A percentile compares a stretch with the other conserved stretches of the same genome.
Evolutionary conservation across 176 grass and related monocot species (phyloP).

Genomic region (Ensete glaucum): DNA sequence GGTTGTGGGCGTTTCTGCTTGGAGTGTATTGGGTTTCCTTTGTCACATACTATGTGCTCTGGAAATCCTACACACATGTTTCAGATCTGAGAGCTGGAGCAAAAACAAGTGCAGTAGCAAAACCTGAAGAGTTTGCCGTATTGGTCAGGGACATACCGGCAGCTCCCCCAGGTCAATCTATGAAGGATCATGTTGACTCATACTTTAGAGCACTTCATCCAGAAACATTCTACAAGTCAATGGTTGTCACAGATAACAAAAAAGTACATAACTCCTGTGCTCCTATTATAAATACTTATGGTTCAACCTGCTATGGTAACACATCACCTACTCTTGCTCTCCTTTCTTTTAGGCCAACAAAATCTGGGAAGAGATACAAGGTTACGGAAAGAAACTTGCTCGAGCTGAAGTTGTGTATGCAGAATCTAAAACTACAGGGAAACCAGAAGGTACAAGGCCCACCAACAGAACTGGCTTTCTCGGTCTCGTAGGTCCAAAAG

Average conservation of each 20-base stretch:
- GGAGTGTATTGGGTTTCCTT: slow-evolving; percentile 82
- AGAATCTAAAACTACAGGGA: slow-evolving; percentile 51
- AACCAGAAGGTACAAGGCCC: slow-evolving; percentile 53
- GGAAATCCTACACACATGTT: slow-evolving; percentile 88
- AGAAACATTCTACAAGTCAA: slow-evolving; percentile 69
- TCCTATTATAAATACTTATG: not conserved
- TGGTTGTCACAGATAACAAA: slow-evolving; percentile 68
- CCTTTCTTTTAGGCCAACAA: slow-evolving; percentile 51
- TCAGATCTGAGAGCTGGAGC: slow-evolving; percentile 56
- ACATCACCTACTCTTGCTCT: not conserved
- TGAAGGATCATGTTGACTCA: slow-evolving; percentile 72
- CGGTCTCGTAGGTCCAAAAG: slow-evolving; percentile 71
- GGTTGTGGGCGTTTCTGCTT: slow-evolving; percentile 78
- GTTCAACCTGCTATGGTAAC: not conserved
- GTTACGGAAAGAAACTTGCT: slow-evolving; percentile 64
- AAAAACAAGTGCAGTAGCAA: slow-evolving; percentile 46
- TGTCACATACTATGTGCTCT: slow-evolving; percentile 74
- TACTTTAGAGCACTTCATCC: slow-evolving; percentile 85
- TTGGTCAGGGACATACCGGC: slow-evolving; percentile 71
- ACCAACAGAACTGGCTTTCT: slow-evolving; percentile 65
- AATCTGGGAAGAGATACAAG: slow-evolving; percentile 73
- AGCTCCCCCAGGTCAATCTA: slow-evolving; percentile 36
- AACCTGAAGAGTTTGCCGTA: slow-evolving; percentile 73
- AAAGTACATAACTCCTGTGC: slow-evolving; percentile 31
- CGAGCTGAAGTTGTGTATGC: slow-evolving; percentile 59